phyloP scores from a whole-genome alignment of 2,329 filamentous ascomycete genomes.

The Fusarium sterilihyphosum region DNA sequence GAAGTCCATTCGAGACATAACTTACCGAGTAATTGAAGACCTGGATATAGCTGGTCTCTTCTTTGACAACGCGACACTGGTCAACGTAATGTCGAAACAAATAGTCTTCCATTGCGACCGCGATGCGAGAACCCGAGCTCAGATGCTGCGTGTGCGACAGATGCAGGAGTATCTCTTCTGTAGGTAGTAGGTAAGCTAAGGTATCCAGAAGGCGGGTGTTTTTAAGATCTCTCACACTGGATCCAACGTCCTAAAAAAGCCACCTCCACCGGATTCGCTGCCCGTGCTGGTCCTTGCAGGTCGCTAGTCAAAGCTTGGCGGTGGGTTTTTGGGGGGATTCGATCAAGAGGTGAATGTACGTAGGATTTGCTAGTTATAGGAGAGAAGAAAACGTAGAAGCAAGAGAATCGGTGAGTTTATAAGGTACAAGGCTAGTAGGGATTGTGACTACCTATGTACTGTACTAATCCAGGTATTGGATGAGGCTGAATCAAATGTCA shows the following conservation, averaged over 20 bases:
- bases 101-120: conserved; percentile 64
- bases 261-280: conserved; percentile 12
- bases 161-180: background rate
- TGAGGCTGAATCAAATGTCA: conserved; percentile 28
- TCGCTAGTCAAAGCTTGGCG: conserved; percentile 33
- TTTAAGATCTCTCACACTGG: background rate
- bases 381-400: background rate
- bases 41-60: conserved; percentile 66
- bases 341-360: background rate
- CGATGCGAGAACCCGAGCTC: background rate
- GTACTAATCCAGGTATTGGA: background rate
- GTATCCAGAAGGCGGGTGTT: background rate
- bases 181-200: background rate
- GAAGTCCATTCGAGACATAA: conserved; percentile 35
- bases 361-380: background rate
- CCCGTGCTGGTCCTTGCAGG: conserved; percentile 9
- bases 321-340: background rate
- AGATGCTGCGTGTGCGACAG: background rate
- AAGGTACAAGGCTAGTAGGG: background rate
- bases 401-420: conserved; percentile 29
- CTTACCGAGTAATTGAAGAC: conserved; percentile 68
- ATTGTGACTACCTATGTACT: background rate
- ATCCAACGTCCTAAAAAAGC: conserved; percentile 20
- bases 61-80: conserved; percentile 59
- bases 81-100: conserved; percentile 62